Conservation (phyloP, 306 rosid genomes). For the Ochetophila trinervis region DNA sequence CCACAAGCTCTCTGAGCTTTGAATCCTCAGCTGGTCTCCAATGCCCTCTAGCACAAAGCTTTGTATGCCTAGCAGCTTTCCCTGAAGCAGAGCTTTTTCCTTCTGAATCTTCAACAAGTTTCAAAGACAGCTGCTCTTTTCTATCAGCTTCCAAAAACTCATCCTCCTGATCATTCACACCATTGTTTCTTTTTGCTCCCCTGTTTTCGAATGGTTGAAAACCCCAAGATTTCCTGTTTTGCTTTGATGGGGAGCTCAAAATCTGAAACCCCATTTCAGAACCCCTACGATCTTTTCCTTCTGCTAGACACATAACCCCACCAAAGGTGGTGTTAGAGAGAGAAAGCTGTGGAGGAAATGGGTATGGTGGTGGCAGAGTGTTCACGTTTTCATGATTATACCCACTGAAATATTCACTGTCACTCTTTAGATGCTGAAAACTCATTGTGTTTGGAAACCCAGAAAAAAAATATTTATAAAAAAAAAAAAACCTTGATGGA, state of each 20-base stretch:
- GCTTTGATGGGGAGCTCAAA: conserved; percentile 22
- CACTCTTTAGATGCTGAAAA: conserved; percentile 32
- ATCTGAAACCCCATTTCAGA: conserved; percentile 44
- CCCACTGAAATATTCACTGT: conserved; percentile 20
- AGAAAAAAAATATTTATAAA: neutral
- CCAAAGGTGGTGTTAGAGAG: conserved; percentile 9
- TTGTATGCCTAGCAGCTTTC: conserved; percentile 33
- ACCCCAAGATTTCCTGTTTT: neutral
- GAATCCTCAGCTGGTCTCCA: conserved; percentile 95
- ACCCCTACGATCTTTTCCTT: neutral
- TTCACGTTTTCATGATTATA: conserved; percentile 17
- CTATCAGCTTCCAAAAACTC: conserved; percentile 35
- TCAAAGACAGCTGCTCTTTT: conserved; percentile 26
- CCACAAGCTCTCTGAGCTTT: conserved; percentile 74
- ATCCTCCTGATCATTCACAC: conserved; percentile 10
- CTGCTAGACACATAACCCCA: too few relatives aligned
- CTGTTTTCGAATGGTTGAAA: conserved; percentile 15
- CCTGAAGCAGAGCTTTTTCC: conserved; percentile 16
- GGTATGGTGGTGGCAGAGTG: conserved; percentile 24
- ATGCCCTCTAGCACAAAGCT: conserved; percentile 84
- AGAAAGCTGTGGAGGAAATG: conserved; percentile 21
- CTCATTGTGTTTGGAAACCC: conserved; percentile 28
- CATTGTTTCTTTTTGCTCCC: conserved; percentile 15
- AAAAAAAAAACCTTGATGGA: neutral
- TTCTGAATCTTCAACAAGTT: conserved; percentile 37